Base-by-base conservation (phyloP, 306 rosid species). In the Malus sylvestris region DNA sequence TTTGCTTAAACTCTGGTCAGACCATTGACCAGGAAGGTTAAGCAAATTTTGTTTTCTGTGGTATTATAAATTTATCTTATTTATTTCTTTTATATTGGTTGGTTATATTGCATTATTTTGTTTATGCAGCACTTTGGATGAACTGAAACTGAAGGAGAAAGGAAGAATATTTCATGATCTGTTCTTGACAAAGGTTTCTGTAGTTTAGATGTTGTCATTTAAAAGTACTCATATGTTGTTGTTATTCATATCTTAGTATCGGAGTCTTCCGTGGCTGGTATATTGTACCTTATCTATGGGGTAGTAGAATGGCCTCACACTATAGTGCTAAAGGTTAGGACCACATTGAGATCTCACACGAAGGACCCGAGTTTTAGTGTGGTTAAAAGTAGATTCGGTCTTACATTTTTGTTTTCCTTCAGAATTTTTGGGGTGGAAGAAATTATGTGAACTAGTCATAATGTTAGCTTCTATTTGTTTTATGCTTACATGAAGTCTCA, bases 131-230 rank as follows among this genome's bases (percentile, higher is more conserved):
- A 85, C 91, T 69, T 62, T 90, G 77, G 93, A 95, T 92, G 99
- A 90, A 86, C 92, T 88, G 71, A 95, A 89, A 72, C 80, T 95
- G 81, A 92, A 95, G 87, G 99, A 95, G 92, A 95, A 89, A 80
- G 99, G 99, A 85, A 89, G 96, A 88, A 61, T 90, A 71, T 95
- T 92, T 80, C 92, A 92, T 74, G 99, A 95, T 85, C 80, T 90
- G 79, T 95, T 92, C 89, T 85, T 95, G 87, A 95, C 96, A 76
- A 95, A 95, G 99, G 99, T 95, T 61, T 60, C 30, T 68, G 58
- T 72, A 32, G 76, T 79, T 49, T 30, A 30, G 49, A 46, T 60
- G 30, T 66, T 80, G 63, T 78, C 62, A 6, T 42, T 76, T n/a
- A 20, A 18, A 30, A 19, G 68, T 33, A 55, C 15, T 46, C 30